Conservation (phyloP, 2,329 filamentous ascomycete genomes). For the Phyllosticta paracitricarpa region DNA sequence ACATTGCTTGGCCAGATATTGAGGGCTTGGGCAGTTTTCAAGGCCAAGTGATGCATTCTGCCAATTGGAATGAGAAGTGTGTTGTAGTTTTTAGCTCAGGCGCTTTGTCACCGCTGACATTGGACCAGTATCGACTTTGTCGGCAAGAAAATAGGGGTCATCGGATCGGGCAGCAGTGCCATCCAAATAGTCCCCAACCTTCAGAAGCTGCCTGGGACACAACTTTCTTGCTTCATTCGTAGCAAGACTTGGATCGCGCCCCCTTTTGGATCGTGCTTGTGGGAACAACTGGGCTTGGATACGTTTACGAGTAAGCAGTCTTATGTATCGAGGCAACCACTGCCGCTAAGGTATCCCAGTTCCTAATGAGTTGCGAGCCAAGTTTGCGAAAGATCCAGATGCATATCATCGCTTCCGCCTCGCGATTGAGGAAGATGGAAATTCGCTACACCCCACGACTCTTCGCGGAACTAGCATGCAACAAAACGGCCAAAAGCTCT, state of each 20-base stretch:
- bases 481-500: conserved; percentile 24
- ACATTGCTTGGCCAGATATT: conserved; percentile 24
- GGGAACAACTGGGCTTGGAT: conserved; percentile 25
- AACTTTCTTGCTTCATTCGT: conserved; percentile 23
- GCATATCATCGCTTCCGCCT: conserved; percentile 23
- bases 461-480: conserved; percentile 30
- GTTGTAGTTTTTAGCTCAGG: not conserved
- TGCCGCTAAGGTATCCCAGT: conserved; percentile 9
- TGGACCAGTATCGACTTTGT: conserved; percentile 20
- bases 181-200: conserved; percentile 33
- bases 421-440: conserved; percentile 24
- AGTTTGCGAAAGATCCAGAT: conserved; percentile 20
- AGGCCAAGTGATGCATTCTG: conserved; percentile 27
- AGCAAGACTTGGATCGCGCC: conserved; percentile 29
- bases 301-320: conserved; percentile 14
- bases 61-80: conserved; percentile 25
- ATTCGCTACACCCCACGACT: conserved; percentile 21
- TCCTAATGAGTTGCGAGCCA: conserved; percentile 17
- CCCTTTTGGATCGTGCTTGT: conserved; percentile 21
- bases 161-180: conserved; percentile 27
- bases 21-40: conserved; percentile 22
- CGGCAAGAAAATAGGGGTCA: conserved; percentile 25
- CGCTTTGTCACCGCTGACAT: not conserved
- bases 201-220: conserved; percentile 23
- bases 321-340: not conserved